Percentiles rank a stretch among this genome's conserved stretches.
These are phyloP conservation scores for Lepidium didymum DNA, from an alignment of 345 rosid genomes.

Conservation along the genomic window DNA sequence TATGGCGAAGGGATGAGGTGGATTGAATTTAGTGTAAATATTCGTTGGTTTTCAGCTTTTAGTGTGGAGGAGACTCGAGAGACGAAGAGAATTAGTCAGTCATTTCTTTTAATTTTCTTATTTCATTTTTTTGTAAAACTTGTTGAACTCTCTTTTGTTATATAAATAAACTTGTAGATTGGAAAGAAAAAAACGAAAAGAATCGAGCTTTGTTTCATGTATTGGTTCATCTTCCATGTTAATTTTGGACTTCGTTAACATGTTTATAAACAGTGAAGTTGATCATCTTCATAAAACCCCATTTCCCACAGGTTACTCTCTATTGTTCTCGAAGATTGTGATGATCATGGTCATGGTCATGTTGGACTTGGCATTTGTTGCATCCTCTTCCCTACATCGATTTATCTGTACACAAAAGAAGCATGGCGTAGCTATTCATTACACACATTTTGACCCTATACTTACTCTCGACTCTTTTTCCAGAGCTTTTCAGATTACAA, in stretches of 20 bases:
- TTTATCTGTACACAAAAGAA: not conserved
- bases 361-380: not conserved
- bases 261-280: not conserved
- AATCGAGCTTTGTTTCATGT: not conserved
- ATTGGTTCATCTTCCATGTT: not conserved
- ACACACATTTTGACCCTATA: not conserved
- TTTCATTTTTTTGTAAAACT: not conserved
- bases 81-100: slow-evolving; percentile 11
- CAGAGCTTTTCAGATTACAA: not conserved
- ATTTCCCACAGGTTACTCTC: slow-evolving; percentile 53
- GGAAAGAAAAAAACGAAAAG: not conserved
- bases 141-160: slow-evolving; percentile 4
- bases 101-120: not conserved
- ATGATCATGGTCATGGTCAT: not conserved
- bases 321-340: slow-evolving; percentile 33
- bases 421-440: not conserved
- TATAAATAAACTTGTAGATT: slow-evolving; percentile 19
- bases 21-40: slow-evolving; percentile 9
- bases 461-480: not conserved
- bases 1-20: not conserved
- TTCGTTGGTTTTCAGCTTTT: slow-evolving; percentile 12
- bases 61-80: slow-evolving; percentile 8
- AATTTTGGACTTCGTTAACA: not conserved
- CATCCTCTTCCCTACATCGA: not conserved
- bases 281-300: slow-evolving; percentile 37